Evolutionary conservation across 2,329 filamentous ascomycete species (phyloP).

Genomic region (Zarea fungicola): DNA sequence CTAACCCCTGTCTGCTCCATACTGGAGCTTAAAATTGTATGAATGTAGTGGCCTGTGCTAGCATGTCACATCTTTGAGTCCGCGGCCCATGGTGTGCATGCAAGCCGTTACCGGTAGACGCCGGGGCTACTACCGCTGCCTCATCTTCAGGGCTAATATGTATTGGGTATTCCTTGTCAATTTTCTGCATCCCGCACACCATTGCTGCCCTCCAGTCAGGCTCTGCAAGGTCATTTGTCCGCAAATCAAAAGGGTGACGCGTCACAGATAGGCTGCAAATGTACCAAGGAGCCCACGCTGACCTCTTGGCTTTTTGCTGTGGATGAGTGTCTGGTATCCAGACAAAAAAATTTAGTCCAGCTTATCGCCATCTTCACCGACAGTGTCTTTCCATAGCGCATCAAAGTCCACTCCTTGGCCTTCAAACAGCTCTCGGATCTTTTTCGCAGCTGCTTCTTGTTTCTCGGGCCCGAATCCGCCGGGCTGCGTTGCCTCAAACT

Average conservation of each 20-base stretch:
- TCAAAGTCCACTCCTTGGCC: constrained; percentile 77
- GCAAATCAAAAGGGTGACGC: background rate
- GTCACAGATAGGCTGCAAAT: background rate
- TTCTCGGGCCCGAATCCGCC: constrained; percentile 72
- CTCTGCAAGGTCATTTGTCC: background rate
- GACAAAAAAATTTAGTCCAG: background rate
- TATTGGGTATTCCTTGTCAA: background rate
- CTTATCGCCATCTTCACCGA: constrained; percentile 28
- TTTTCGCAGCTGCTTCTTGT: constrained; percentile 65
- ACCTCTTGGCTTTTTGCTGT: background rate
- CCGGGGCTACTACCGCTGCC: background rate
- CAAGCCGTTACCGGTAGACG: too few species aligned
- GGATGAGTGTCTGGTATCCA: background rate
- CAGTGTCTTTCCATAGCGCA: constrained; percentile 65
- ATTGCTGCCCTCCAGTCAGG: background rate
- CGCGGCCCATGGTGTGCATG: too few species aligned
- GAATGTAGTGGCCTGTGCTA: too few species aligned
- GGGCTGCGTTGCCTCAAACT: constrained; percentile 75
- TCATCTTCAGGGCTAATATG: background rate
- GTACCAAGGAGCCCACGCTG: background rate
- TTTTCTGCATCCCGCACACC: background rate
- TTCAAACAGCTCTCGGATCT: constrained; percentile 72
- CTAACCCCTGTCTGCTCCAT: too few species aligned
- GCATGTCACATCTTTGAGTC: too few species aligned
- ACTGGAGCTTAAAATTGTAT: too few species aligned